Evolutionary conservation across 257 asterid genomes (phyloP).

Genomic region (Ilex asprella): DNA sequence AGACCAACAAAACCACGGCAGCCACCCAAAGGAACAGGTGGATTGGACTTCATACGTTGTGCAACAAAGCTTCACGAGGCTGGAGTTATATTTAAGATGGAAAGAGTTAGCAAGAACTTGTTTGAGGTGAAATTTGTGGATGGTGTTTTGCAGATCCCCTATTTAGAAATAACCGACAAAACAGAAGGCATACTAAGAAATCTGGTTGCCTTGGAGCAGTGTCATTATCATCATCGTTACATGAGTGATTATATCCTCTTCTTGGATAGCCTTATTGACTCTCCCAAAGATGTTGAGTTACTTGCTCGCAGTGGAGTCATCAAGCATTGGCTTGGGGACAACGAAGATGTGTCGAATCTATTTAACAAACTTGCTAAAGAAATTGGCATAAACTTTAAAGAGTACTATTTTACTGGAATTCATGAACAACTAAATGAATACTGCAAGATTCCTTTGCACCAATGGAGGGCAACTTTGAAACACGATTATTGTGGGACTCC

Average conservation of each 20-base stretch:
- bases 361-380: slow-evolving; percentile 30
- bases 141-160: slow-evolving; percentile 17
- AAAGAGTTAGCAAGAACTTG: not conserved
- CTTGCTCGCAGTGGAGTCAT: slow-evolving; percentile 10
- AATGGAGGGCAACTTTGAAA: slow-evolving; percentile 4
- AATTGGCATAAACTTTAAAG: slow-evolving; percentile 11
- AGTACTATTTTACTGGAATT: slow-evolving; percentile 16
- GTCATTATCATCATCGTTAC: slow-evolving; percentile 11
- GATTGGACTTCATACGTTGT: slow-evolving; percentile 14
- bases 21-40: not conserved
- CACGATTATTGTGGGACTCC: slow-evolving; percentile 18
- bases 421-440: slow-evolving; percentile 14
- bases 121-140: slow-evolving; percentile 17
- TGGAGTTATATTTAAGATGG: slow-evolving; percentile 19
- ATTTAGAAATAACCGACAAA: slow-evolving; percentile 12
- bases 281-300: slow-evolving; percentile 17
- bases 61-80: slow-evolving; percentile 21
- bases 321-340: slow-evolving; percentile 8
- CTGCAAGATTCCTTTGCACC: slow-evolving; percentile 14
- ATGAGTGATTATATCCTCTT: slow-evolving; percentile 27
- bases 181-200: slow-evolving; percentile 25
- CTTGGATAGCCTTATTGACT: slow-evolving; percentile 28
- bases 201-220: slow-evolving; percentile 26
- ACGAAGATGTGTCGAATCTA: slow-evolving; percentile 16
- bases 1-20: not conserved